Conservation (phyloP, 345 rosid genomes). For the Arabidopsis thaliana region DNA sequence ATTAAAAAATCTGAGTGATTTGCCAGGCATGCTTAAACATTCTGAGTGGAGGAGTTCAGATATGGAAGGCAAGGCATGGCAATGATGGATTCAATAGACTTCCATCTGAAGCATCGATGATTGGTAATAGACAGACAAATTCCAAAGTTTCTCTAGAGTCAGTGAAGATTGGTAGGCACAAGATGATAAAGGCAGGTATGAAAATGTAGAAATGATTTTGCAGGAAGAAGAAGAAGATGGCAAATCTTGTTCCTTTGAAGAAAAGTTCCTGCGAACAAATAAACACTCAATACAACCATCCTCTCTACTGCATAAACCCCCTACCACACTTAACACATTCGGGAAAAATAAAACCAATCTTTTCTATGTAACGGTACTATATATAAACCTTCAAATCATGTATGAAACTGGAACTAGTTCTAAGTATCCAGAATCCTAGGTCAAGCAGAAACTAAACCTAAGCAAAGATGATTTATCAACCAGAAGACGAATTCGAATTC, state of each 20-base stretch:
- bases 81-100: constrained; percentile 62
- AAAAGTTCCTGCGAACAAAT: constrained; percentile 87
- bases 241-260: constrained; percentile 76
- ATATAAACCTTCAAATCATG: not conserved
- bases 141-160: constrained; percentile 52
- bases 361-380: not conserved
- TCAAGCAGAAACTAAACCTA: not conserved
- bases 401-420: not conserved
- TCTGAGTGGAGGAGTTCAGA: constrained; percentile 72
- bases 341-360: not conserved
- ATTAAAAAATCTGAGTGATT: constrained; percentile 57
- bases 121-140: constrained; percentile 56
- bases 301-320: constrained; percentile 39
- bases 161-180: constrained; percentile 41
- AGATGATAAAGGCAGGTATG: constrained; percentile 59
- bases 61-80: constrained; percentile 54
- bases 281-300: constrained; percentile 70
- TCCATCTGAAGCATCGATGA: constrained; percentile 58
- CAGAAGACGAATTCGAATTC: not conserved
- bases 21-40: constrained; percentile 73
- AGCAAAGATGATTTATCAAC: not conserved
- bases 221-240: constrained; percentile 58
- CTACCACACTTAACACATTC: not conserved
- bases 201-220: constrained; percentile 56
- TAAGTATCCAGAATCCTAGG: constrained; percentile 21